These are phyloP conservation scores for Fusarium abutilonis DNA, from an alignment of 2,329 filamentous ascomycete genomes.

Conservation along the genomic window DNA sequence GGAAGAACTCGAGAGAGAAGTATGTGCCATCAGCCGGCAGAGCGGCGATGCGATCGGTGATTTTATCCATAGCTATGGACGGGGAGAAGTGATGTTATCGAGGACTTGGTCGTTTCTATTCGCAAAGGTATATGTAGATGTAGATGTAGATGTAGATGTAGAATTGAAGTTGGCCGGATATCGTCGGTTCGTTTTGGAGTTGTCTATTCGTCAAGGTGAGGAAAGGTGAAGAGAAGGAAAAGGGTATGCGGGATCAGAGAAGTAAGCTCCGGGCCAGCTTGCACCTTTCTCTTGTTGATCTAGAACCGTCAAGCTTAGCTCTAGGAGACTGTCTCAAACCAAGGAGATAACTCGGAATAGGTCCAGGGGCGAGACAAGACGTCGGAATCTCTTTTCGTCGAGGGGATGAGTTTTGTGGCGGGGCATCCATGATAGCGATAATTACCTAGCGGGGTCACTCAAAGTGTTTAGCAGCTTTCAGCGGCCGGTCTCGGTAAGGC, in stretches of 20 bases:
- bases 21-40: conserved; percentile 83
- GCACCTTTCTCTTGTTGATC: conserved; percentile 16
- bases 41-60: conserved; percentile 94
- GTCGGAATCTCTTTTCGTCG: conserved; percentile 17
- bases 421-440: conserved; percentile 31
- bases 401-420: conserved; percentile 45
- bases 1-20: conserved; percentile 99
- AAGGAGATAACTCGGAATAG: conserved; percentile 37
- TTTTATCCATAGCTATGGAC: conserved; percentile 74
- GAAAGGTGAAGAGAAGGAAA: conserved; percentile 1
- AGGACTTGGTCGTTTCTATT: background rate
- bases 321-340: conserved; percentile 6
- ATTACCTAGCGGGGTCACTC: conserved; percentile 32
- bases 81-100: background rate
- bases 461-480: background rate
- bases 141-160: background rate
- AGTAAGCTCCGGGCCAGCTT: background rate
- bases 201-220: too few species aligned
- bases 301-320: conserved; percentile 6
- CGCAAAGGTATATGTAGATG: background rate
- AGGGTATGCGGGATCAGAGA: conserved; percentile 11
- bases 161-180: too few species aligned
- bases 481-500: conserved; percentile 35
- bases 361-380: conserved; percentile 9
- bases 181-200: too few species aligned